A percentile compares a stretch with the other conserved stretches of the same genome.
Evolutionary conservation across 257 asterid species (phyloP).

Genomic region (Solanum corneliomulleri): DNA sequence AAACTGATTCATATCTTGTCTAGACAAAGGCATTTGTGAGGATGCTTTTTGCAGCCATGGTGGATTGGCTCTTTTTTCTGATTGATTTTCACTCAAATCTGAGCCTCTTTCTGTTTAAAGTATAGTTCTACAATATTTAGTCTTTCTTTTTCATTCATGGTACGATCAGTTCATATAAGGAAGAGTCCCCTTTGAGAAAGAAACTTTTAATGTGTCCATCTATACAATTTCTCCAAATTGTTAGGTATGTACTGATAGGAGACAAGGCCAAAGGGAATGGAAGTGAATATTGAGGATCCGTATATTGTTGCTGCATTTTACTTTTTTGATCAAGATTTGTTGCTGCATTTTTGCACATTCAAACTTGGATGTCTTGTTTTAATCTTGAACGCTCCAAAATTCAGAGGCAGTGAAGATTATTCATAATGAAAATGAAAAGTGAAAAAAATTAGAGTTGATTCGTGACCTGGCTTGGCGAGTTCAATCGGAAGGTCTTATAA

Average conservation of each 20-base stretch:
- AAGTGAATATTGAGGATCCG: background rate
- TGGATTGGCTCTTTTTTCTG: background rate
- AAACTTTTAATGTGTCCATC: background rate
- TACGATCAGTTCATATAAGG: background rate
- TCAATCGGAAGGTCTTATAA: background rate
- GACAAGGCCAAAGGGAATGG: background rate
- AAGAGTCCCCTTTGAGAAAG: background rate
- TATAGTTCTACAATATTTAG: background rate
- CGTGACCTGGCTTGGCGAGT: background rate
- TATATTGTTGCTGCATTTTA: background rate
- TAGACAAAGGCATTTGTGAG: background rate
- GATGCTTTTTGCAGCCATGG: background rate
- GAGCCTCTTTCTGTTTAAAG: background rate
- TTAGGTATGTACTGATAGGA: background rate
- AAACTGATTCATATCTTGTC: slow-evolving; percentile 5
- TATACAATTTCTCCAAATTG: background rate
- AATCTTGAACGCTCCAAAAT: background rate
- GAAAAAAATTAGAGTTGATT: background rate
- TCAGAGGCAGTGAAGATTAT: background rate
- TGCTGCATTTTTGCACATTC: background rate
- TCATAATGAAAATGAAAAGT: background rate
- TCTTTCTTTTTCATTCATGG: background rate
- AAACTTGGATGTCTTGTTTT: background rate
- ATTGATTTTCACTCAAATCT: background rate
- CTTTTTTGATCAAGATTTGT: background rate